Evolutionary conservation across 495 filamentous ascomycete species (phyloP).

Genomic region (Aspergillus sclerotiicarbonarius): DNA sequence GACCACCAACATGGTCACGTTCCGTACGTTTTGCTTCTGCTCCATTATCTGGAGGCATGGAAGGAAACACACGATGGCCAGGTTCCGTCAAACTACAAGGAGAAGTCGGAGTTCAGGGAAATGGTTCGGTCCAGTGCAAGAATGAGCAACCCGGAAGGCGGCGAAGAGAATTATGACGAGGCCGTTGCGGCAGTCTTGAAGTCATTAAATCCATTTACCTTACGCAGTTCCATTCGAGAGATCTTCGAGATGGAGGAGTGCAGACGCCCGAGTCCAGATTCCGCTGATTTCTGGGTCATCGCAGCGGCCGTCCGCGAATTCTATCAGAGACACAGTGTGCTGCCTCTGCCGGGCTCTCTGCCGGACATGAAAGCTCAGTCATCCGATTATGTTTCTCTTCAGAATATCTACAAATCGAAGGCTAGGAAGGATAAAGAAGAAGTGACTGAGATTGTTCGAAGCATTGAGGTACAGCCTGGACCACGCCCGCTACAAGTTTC

Average conservation of each 20-base stretch:
- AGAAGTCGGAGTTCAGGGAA: conserved; percentile 80
- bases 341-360: conserved; percentile 83
- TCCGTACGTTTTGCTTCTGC: conserved; percentile 79
- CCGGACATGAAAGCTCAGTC: conserved; percentile 99
- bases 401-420: conserved; percentile 92
- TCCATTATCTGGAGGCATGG: conserved; percentile 87
- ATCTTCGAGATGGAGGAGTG: conserved; percentile 71
- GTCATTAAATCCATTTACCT: conserved; percentile 63
- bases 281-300: conserved; percentile 81
- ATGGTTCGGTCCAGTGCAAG: conserved; percentile 65
- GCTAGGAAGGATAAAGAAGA: conserved; percentile 77
- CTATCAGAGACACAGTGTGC: conserved; percentile 62
- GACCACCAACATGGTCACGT: conserved; percentile 90
- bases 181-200: conserved; percentile 85
- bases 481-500: conserved; percentile 49
- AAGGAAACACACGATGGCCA: conserved; percentile 67
- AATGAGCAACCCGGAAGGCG: conserved; percentile 75
- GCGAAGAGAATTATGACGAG: conserved; percentile 97
- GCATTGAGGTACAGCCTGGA: conserved; percentile 54
- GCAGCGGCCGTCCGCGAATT: conserved; percentile 77
- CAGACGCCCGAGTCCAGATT: conserved; percentile 40
- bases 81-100: conserved; percentile 70
- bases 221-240: conserved; percentile 67
- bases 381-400: conserved; percentile 83
- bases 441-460: conserved; percentile 67